Base-by-base conservation (phyloP, 768 basidiomycete genomes). In the Pilatotrama ljubarskyi region DNA sequence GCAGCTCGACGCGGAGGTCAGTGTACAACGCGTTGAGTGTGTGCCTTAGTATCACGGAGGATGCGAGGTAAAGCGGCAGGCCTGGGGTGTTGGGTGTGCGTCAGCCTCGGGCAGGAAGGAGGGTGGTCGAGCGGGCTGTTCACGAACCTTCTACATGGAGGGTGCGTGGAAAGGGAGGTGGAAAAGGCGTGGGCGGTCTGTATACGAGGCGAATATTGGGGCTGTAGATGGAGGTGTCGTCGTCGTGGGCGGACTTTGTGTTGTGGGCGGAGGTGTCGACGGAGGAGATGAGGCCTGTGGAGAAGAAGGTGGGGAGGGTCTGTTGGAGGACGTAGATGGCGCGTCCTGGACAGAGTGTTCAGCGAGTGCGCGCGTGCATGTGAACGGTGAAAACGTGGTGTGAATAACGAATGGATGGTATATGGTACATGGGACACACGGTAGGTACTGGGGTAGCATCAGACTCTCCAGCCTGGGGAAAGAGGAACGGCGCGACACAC, bases 11-110 rank as follows among this genome's bases (percentile, higher is more conserved):
- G 3, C 68, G 72, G 36, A 90, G 74, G 68, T 90, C 84, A 11
- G 85, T 80, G 69, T 90, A 91, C 15, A 92, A 71, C 13, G 91
- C 85, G 68, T 84, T 88, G 69, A 93, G 80, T 5, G 90, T 88
- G 62, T 88, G 89, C 18, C 87, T 80, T 18, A 91, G 74, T 62
- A 91, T 82, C 2, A 81, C 80, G 2, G 88, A 84, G 0, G 88
- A 89, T 0, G 87, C 82, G 60, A 85, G 77, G 72, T 92, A 93
- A 29, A 92, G 66, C 8, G 86, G 83, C 3, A 89, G 70, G n/a
- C 91, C 89, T 90, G 63, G n/a, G n/a, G n/a, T 7, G 17, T 10
- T 4, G 17, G 14, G 22, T 0, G 14, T 25, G 20, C 14, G 36
- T 15, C 20, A 4, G 35, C 3, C 20, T 52, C n/a, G 29, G 42